Conservation (phyloP, 2,329 filamentous ascomycete genomes). For the Apiospora aurea region DNA sequence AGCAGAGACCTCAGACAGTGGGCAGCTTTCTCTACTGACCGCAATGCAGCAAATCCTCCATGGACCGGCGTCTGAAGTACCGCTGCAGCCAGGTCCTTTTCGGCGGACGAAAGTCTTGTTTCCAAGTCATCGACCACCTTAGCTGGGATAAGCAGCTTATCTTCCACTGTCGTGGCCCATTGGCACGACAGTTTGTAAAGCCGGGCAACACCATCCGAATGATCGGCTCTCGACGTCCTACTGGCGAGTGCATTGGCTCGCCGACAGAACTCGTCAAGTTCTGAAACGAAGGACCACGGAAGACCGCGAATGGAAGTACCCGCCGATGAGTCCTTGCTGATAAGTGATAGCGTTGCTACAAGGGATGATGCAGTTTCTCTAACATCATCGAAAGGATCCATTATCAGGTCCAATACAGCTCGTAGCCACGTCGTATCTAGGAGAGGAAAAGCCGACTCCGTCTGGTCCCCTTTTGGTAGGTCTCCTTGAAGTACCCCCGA, state of each 20-base stretch:
- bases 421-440: slow-evolving; percentile 62
- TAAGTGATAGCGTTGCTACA: slow-evolving; percentile 56
- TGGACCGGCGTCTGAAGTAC: slow-evolving; percentile 73
- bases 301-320: slow-evolving; percentile 23
- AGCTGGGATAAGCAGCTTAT: slow-evolving; percentile 59
- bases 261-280: slow-evolving; percentile 56
- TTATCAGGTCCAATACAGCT: slow-evolving; percentile 76
- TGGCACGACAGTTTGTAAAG: slow-evolving; percentile 74
- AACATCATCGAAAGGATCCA: slow-evolving; percentile 95
- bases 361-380: slow-evolving; percentile 64
- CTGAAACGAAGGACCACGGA: slow-evolving; percentile 34
- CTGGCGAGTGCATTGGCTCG: slow-evolving; percentile 66
- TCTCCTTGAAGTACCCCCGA: slow-evolving; percentile 54
- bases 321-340: slow-evolving; percentile 39
- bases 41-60: slow-evolving; percentile 71
- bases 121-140: slow-evolving; percentile 68
- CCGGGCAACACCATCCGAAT: slow-evolving; percentile 89
- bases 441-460: slow-evolving; percentile 47
- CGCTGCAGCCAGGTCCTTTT: slow-evolving; percentile 69
- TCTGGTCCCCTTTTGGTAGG: slow-evolving; percentile 59
- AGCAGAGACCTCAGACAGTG: background rate
- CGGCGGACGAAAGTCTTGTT: slow-evolving; percentile 67
- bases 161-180: slow-evolving; percentile 54
- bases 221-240: slow-evolving; percentile 83
- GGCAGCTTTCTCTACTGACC: slow-evolving; percentile 45